Conservation (phyloP, 2,329 filamentous ascomycete species). For the Arthrobotrys entomopaga region DNA sequence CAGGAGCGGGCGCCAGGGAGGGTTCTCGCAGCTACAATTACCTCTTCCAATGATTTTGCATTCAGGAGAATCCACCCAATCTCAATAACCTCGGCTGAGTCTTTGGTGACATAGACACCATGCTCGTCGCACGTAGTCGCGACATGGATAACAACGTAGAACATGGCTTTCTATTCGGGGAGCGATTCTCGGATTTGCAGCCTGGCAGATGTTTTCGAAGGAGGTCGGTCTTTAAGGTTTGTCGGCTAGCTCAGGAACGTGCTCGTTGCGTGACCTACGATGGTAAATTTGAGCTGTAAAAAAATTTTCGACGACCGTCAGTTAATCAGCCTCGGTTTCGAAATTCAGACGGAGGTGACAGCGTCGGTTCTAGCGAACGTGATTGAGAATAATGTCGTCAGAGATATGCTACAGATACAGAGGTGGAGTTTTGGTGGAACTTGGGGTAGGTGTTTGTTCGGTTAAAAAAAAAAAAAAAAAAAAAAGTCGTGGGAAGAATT, state of each 20-base stretch:
- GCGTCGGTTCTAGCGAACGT: conserved; percentile 43
- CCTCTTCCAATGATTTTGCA: conserved; percentile 90
- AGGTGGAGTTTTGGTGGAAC: conserved; percentile 24
- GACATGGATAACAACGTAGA: conserved; percentile 97
- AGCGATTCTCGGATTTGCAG: conserved; percentile 64
- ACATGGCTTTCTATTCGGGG: conserved; percentile 75
- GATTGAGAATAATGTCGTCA: conserved; percentile 41
- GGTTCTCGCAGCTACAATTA: conserved; percentile 64
- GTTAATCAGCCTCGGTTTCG: conserved; percentile 12
- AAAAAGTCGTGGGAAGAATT: conserved; percentile 52
- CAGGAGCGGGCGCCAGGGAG: conserved; percentile 16
- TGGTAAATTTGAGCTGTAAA: conserved; percentile 15
- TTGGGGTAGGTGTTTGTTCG: conserved; percentile 44
- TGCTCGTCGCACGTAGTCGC: conserved; percentile 99
- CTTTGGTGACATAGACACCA: conserved; percentile 98
- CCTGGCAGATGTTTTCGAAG: conserved; percentile 43
- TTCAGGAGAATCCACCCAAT: conserved; percentile 97
- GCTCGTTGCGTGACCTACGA: conserved; percentile 46
- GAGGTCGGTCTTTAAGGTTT: conserved; percentile 22
- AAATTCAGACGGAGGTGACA: conserved; percentile 29
- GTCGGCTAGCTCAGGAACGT: conserved; percentile 62
- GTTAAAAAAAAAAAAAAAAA: conserved; percentile 55
- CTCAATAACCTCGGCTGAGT: conserved; percentile 99
- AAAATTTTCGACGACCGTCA: conserved; percentile 16
- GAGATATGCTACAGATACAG: conserved; percentile 18